These are phyloP conservation scores for Lachancea waltii DNA, from an alignment of 805 yeast species.

Conservation along the genomic window DNA sequence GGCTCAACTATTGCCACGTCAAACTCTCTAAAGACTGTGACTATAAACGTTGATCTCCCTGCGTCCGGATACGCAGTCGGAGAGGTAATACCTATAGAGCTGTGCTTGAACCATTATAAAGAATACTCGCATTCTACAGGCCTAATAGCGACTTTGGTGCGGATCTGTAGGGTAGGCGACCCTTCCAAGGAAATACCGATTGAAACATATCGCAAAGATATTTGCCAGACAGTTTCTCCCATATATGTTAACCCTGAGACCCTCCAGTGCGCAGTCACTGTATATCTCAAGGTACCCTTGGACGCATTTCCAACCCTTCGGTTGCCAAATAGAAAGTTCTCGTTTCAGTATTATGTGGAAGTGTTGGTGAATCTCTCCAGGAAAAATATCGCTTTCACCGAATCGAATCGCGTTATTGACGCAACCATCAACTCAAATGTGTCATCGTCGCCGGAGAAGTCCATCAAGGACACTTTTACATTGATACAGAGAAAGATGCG, in stretches of 20 bases:
- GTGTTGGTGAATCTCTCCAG: conserved; percentile 76
- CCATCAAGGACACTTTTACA: conserved; percentile 7
- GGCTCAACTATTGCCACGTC: conserved; percentile 12
- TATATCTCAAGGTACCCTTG: conserved; percentile 66
- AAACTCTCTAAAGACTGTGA: conserved; percentile 28
- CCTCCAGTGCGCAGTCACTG: conserved; percentile 48
- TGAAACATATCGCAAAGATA: conserved; percentile 70
- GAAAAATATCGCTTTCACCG: conserved; percentile 37
- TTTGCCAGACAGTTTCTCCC: conserved; percentile 71
- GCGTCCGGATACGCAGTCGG: conserved; percentile 73
- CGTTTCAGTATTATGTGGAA: conserved; percentile 81
- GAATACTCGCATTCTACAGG: conserved; percentile 65
- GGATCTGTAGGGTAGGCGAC: conserved; percentile 66
- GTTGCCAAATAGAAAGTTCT: conserved; percentile 50
- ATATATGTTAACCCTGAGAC: conserved; percentile 67
- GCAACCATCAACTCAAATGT: conserved; percentile 1
- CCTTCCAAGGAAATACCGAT: conserved; percentile 47
- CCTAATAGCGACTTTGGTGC: conserved; percentile 66
- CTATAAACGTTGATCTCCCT: conserved; percentile 42
- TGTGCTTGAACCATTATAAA: conserved; percentile 63
- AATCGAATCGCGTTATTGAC: conserved; percentile 27
- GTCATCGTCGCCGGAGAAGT: conserved; percentile 4
- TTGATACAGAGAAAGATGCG: conserved; percentile 3
- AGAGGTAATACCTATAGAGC: conserved; percentile 66
- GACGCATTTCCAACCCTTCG: conserved; percentile 82